Base-by-base conservation (phyloP, 768 basidiomycete genomes). In the Boletus barrowsii region DNA sequence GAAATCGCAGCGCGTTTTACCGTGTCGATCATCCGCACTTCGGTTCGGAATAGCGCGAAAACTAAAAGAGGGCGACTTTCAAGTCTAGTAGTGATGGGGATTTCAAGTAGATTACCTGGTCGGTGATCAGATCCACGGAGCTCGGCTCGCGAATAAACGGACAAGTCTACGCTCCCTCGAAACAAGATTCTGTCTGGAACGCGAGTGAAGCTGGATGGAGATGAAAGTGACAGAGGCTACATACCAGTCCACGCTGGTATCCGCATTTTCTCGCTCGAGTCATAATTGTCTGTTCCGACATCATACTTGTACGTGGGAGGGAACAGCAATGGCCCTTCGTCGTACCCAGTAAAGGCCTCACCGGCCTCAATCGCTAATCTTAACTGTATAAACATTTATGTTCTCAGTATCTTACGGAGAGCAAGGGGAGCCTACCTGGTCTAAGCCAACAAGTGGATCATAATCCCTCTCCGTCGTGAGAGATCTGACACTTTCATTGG, bases 171-270 rank as follows among this genome's bases (percentile, higher is more conserved):
- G 33, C 76, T 74, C 10, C 96, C 96, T 56, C 82, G 83, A 74
- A 87, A 95, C 54, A 99, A 68, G 9, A 99, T 84, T n/a, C 97
- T 90, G 75, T 99, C 97, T 93, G 64, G n/a, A 37, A 50, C 8
- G 17, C 33, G 45, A 47, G 42, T 69, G 52, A 55, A 56, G 39
- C 5, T 5, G 22, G 26, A 20, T 42, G 2, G 32, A 20, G 10
- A 46, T 24, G 39, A 18, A 20, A 37, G 29, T 52, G 35, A 15
- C 29, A n/a, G 30, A 37, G 49, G 37, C 6, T 30, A 30, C 80
- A 55, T 52, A 93, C 93, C 93, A 62, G 96, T 98, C 95, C 95
- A 98, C 17, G 96, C 93, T 6, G 97, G 97, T 65, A 97, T 88
- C 24, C 97, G 83, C 81, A 87, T 83, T 75, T 98, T 99, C 72